Evolutionary conservation across 768 basidiomycete species (phyloP), one percentile per base, ranked within the genome.

Genomic region (Phylloporus scabripes): DNA sequence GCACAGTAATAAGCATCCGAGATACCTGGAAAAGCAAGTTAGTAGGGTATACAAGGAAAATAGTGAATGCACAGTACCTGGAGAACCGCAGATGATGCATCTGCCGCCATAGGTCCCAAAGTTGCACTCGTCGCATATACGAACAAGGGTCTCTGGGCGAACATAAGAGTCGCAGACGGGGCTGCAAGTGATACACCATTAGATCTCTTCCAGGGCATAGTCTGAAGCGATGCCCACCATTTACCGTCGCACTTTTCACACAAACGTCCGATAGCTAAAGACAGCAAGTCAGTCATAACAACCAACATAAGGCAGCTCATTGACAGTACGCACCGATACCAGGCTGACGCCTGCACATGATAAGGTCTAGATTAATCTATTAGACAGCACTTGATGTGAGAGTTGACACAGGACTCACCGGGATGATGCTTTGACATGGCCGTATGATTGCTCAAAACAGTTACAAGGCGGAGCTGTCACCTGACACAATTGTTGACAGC

Each of bases 201-300:
- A 5, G 33, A 24, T 23, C 21, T 11, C n/a, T n/a, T n/a, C 21
- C 3, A 12, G 26, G 4, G 15, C 23, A 8, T 11, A 38, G 18
- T 4, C 11, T 11, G 24, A 44, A n/a, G n/a, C 9, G 23, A 38
- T 38, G 64, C 85, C 52, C 60, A 96, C 95, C 96, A 99, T 83
- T 98, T 98, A 44, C 96, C 96, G 66, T 99, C 96, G 63, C 94
- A 97, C 69, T 97, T 97, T 72, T 99, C 96, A 69, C 96, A 99
- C 45, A 97, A 79, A 60, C 96, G 88, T 36, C 96, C 96, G 60
- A 98, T 96, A 41, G 96, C 96, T 96, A 58, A 15, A 18, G 49
- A 26, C 11, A 7, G 42, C 24, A 28, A 48, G 39, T 36, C 34
- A 26, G 44, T 62, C 17, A 55, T 53, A 9, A 23, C 21, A 23